Base-by-base conservation (phyloP, 305 asterid genomes). In the Solanum hybrid region DNA sequence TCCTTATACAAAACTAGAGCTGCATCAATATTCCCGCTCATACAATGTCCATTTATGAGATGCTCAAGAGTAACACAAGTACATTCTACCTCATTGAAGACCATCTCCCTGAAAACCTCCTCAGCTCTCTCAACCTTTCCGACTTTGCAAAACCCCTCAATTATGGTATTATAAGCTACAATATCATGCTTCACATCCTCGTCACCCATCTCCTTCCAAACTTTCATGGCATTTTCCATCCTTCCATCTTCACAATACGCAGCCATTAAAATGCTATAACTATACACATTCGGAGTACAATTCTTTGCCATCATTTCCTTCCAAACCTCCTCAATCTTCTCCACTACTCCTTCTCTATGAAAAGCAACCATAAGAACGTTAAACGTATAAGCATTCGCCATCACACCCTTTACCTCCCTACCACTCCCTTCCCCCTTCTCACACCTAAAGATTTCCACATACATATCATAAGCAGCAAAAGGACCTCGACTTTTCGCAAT, bases 301-400 rank as follows among this genome's bases (percentile, higher is more conserved):
- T 93, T 92, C 33, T 89, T 41, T 33, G 86, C 88, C 33, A 2
- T 89, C 92, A 96, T 94, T 91, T 96, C 99, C 81, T 91, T 88
- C 99, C 99, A 95, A 51, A 96, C 93, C 91, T 92, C 94, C 92
- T 94, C 95, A 72, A 96, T 97, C 90, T 92, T 94, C 87, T 93
- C 95, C 89, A 94, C 93, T 91, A 94, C 91, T 8, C 97, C 98
- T 77, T 94, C 97, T 84, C 98, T 94, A 68, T 94, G 92, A 88
- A 95, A 96, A 61, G 96, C 98, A 90, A 94, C 92, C 97, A 96
- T 96, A 45, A 97, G 89, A 27, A 90, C 89, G 90, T 95, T 95
- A 89, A 96, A 94, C 0, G 97, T 95, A 89, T 90, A 89, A 17
- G 96, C 90, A 91, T 80, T 93, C 0, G 93, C 95, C 29, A n/a